phyloP scores from a whole-genome alignment of 208 protist species.

The Balamuthia mandrillaris region DNA sequence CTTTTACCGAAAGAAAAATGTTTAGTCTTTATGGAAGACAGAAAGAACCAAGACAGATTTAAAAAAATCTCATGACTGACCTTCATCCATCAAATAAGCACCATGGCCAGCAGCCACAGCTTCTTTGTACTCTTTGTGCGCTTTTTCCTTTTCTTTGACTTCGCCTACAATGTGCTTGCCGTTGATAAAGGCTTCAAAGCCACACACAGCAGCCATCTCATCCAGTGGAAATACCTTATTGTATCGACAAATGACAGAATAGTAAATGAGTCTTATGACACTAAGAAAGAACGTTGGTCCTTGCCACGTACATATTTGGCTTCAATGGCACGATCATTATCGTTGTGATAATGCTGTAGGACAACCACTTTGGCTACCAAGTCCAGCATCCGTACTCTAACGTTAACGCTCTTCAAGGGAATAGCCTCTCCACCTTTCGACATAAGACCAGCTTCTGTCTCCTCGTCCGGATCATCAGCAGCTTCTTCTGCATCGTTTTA shows the following conservation, averaged over 20 bases:
- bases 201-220: constrained; percentile 69
- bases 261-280: background rate
- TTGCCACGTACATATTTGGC: constrained; percentile 60
- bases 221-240: constrained; percentile 72
- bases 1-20: background rate
- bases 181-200: constrained; percentile 68
- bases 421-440: background rate
- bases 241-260: background rate
- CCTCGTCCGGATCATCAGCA: background rate
- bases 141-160: constrained; percentile 68
- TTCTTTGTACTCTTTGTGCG: constrained; percentile 55
- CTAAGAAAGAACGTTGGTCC: background rate
- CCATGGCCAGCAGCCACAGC: constrained; percentile 56
- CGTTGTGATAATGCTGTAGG: constrained; percentile 56
- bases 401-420: constrained; percentile 46
- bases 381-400: constrained; percentile 47
- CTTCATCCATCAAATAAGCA: constrained; percentile 65
- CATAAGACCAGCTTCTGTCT: too few species aligned
- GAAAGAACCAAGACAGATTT: background rate
- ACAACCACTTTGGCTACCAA: constrained; percentile 49
- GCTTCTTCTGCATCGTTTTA: background rate
- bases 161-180: constrained; percentile 63
- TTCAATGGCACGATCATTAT: background rate
- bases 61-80: background rate
- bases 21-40: background rate